phyloP scores from a whole-genome alignment of 129 eudicot genomes.

The Calendula officinalis region DNA sequence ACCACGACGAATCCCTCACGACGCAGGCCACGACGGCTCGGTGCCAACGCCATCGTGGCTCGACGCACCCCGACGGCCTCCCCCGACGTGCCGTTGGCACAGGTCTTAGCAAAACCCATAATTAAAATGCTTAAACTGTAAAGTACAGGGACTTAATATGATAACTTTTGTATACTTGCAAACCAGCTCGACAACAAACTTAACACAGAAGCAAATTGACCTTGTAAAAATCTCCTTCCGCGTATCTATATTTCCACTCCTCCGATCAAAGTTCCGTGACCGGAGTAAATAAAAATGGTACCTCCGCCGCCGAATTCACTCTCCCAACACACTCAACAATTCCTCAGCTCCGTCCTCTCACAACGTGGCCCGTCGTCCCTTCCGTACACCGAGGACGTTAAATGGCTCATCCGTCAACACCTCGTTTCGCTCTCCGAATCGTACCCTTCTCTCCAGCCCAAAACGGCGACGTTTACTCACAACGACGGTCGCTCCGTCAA shows the following conservation, averaged over 20 bases:
- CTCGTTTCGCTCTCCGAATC: constrained; percentile 58
- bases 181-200: constrained; percentile 2
- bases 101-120: too few species aligned
- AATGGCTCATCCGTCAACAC: constrained; percentile 85
- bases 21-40: too few species aligned
- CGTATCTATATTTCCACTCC: background rate
- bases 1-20: too few species aligned
- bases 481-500: constrained; percentile 79
- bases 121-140: background rate
- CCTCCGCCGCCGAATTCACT: constrained; percentile 20
- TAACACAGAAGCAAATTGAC: constrained; percentile 14
- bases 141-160: background rate
- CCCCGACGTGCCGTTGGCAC: too few species aligned
- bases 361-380: constrained; percentile 73
- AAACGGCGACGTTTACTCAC: constrained; percentile 72
- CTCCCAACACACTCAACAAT: constrained; percentile 55
- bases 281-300: constrained; percentile 16
- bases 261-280: constrained; percentile 21
- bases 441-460: constrained; percentile 63
- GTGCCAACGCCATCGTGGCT: too few species aligned
- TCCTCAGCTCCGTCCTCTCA: constrained; percentile 72
- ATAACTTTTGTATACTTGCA: background rate
- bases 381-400: constrained; percentile 76
- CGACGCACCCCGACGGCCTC: too few species aligned
- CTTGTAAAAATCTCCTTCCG: background rate